Conservation (phyloP, 495 filamentous ascomycete genomes). For the Podospora bellae-mahoneyi region DNA sequence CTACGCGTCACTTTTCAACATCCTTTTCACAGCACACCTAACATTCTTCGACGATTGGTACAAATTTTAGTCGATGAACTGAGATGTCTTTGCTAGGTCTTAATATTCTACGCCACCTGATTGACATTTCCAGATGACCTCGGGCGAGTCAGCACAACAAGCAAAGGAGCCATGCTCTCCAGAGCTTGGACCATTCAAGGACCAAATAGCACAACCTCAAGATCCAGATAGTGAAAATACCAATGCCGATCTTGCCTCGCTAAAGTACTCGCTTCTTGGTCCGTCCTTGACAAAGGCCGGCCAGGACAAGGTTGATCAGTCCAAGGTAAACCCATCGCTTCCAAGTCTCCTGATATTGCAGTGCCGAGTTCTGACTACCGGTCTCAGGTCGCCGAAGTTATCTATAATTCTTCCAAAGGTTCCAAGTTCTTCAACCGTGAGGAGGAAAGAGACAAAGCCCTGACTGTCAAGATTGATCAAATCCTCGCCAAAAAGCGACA, state of each 20-base stretch:
- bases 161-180: not conserved
- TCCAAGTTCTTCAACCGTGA: constrained; percentile 97
- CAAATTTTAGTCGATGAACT: not conserved
- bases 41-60: not conserved
- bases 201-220: not conserved
- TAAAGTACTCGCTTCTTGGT: constrained; percentile 72
- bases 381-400: constrained; percentile 81
- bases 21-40: not conserved
- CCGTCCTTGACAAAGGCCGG: constrained; percentile 93
- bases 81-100: not conserved
- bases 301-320: constrained; percentile 90
- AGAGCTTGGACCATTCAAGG: not conserved
- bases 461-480: constrained; percentile 82
- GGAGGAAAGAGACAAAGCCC: constrained; percentile 71
- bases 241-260: constrained; percentile 39
- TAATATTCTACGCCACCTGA: not conserved
- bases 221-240: not conserved
- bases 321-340: constrained; percentile 55
- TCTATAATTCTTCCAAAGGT: constrained; percentile 94
- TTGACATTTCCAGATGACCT: constrained; percentile 18
- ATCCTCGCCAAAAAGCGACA: constrained; percentile 73
- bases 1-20: not conserved
- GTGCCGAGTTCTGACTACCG: not conserved
- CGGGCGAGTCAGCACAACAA: constrained; percentile 6
- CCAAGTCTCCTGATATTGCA: not conserved